Conservation (phyloP, 306 rosid genomes). For the Astragalus membranaceus region DNA sequence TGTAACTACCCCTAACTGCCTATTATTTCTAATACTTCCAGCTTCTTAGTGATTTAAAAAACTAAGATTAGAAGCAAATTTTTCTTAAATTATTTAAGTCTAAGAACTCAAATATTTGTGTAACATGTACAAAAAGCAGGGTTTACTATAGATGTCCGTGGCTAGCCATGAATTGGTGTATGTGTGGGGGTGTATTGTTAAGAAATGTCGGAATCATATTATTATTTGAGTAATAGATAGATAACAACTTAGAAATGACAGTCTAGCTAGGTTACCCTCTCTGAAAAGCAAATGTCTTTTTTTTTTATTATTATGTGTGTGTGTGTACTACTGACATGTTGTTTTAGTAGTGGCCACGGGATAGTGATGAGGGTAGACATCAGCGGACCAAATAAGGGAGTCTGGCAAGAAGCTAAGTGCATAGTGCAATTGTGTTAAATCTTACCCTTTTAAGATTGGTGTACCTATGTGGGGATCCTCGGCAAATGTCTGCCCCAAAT, state of each 20-base stretch:
- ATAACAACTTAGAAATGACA: neutral
- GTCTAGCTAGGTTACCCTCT: neutral
- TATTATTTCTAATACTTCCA: no score
- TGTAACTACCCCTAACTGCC: no score
- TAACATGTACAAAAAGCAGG: no score
- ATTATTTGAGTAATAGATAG: neutral
- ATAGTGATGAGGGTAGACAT: conserved; percentile 22
- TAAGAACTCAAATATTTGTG: no score
- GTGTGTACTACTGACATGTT: neutral
- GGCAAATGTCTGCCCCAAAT: conserved; percentile 40
- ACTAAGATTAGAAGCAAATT: no score
- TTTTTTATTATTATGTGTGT: neutral
- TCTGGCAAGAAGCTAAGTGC: conserved; percentile 21
- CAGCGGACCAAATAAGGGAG: conserved; percentile 29
- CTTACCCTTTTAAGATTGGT: conserved; percentile 27
- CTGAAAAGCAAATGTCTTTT: conserved; percentile 17
- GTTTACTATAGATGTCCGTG: no score
- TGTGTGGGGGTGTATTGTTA: no score
- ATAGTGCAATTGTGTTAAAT: conserved; percentile 10
- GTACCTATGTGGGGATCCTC: conserved; percentile 35
- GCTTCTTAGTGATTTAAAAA: no score
- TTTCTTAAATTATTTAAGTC: no score
- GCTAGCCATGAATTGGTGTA: no score
- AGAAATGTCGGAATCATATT: no score
- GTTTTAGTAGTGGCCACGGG: conserved; percentile 34